These are phyloP conservation scores for Naganishia vaughanmartiniae DNA, from an alignment of 768 basidiomycete genomes.

Conservation along the genomic window DNA sequence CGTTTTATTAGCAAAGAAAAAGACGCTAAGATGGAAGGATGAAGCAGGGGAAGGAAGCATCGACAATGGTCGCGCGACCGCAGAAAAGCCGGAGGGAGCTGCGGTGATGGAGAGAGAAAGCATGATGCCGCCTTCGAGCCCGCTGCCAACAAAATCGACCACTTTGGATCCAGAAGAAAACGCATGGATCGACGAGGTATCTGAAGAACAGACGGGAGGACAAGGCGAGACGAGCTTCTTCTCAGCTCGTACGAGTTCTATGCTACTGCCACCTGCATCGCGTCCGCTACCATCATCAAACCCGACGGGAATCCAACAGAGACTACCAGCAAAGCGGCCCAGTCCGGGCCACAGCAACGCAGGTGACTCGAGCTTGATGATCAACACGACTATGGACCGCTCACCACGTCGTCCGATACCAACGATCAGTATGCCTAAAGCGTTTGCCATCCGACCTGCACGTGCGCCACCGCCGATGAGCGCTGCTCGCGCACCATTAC, in stretches of 20 bases:
- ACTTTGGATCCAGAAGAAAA: slow-evolving; percentile 13
- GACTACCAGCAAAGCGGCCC: slow-evolving; percentile 17
- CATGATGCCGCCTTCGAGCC: slow-evolving; percentile 10
- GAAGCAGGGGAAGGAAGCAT: slow-evolving; percentile 41
- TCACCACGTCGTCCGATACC: slow-evolving; percentile 7
- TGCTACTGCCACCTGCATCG: not conserved
- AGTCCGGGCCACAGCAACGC: not conserved
- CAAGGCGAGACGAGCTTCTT: not conserved
- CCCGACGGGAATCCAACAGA: not conserved
- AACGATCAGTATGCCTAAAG: slow-evolving; percentile 11
- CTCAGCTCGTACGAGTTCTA: not conserved
- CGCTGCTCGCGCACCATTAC: slow-evolving; percentile 4
- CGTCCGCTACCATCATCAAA: not conserved
- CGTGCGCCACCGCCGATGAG: not conserved
- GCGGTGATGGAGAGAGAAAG: slow-evolving; percentile 31
- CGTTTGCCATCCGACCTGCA: slow-evolving; percentile 5
- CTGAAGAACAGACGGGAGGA: not conserved
- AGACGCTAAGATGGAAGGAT: slow-evolving; percentile 39
- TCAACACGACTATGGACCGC: not conserved
- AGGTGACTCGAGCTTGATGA: slow-evolving; percentile 14
- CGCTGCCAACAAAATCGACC: not conserved
- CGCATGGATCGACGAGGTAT: slow-evolving; percentile 13
- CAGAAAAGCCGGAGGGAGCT: slow-evolving; percentile 37
- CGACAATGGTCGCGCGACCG: slow-evolving; percentile 33
- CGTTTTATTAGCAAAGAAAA: slow-evolving; percentile 21